These are phyloP conservation scores for Acer yangbiense DNA, from an alignment of 345 rosid species.

Conservation along the genomic window DNA sequence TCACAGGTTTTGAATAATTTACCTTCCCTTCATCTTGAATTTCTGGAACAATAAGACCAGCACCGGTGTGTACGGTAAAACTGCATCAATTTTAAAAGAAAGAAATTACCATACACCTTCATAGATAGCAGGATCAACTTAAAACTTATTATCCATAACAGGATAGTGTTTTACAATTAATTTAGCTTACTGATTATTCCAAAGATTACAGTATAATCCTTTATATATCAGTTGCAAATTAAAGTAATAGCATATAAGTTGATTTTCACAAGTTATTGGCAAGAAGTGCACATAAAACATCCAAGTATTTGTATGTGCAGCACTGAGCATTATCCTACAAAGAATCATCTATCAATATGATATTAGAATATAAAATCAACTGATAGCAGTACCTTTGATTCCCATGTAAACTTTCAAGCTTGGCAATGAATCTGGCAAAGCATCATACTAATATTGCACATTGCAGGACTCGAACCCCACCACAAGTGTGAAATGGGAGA, in stretches of 20 bases:
- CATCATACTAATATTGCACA: slow-evolving; percentile 48
- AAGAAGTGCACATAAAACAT: not conserved
- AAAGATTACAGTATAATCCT: not conserved
- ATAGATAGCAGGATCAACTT: not conserved
- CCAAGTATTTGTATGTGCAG: not conserved
- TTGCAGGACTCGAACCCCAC: too few species aligned
- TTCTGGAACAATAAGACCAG: slow-evolving; percentile 93
- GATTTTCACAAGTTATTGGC: not conserved
- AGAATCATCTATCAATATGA: not conserved
- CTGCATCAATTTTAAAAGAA: slow-evolving; percentile 33
- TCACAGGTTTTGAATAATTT: slow-evolving; percentile 9
- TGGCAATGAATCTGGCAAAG: slow-evolving; percentile 84
- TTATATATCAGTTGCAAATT: not conserved
- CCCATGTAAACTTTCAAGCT: slow-evolving; percentile 76
- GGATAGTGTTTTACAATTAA: not conserved
- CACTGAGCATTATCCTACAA: not conserved
- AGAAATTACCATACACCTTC: not conserved
- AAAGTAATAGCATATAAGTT: not conserved
- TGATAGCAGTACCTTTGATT: slow-evolving; percentile 50
- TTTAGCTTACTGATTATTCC: not conserved
- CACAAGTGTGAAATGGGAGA: too few species aligned
- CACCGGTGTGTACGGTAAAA: slow-evolving; percentile 86
- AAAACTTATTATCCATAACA: not conserved
- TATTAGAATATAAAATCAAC: not conserved
- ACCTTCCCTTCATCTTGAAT: slow-evolving; percentile 82